Evolutionary conservation across 768 basidiomycete genomes (phyloP).

Genomic region (Pleurotus citrinopileatus): DNA sequence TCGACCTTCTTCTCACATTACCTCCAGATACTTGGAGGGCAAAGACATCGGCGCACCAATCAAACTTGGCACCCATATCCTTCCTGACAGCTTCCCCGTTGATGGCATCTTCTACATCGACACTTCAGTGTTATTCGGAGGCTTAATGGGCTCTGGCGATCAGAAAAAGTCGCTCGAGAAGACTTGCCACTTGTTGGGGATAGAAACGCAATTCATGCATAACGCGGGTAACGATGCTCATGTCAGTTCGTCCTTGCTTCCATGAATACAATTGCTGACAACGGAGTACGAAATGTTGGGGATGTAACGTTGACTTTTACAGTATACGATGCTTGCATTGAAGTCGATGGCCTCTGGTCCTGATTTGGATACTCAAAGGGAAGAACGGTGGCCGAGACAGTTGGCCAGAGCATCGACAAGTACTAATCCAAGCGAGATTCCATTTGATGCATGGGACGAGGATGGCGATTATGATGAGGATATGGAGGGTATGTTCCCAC

Average conservation of each 20-base stretch:
- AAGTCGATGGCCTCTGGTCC: constrained; percentile 73
- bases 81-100: constrained; percentile 55
- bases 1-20: neutral
- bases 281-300: neutral
- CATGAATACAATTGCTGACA: neutral
- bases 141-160: constrained; percentile 59
- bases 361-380: constrained; percentile 71
- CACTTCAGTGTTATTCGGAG: constrained; percentile 72
- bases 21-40: constrained; percentile 50
- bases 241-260: constrained; percentile 39
- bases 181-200: constrained; percentile 60
- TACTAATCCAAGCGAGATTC: constrained; percentile 44
- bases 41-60: constrained; percentile 49
- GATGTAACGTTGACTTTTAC: constrained; percentile 4
- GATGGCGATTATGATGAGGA: constrained; percentile 45
- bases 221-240: constrained; percentile 89
- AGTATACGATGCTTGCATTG: constrained; percentile 73
- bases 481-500: constrained; percentile 30
- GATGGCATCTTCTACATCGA: constrained; percentile 65
- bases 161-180: constrained; percentile 56
- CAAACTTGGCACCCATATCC: constrained; percentile 44
- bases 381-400: constrained; percentile 75
- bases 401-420: constrained; percentile 24
- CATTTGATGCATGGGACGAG: constrained; percentile 59
- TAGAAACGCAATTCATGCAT: constrained; percentile 57